Base-by-base conservation (phyloP, 441 rosid species). In the Gossypium trilobum region DNA sequence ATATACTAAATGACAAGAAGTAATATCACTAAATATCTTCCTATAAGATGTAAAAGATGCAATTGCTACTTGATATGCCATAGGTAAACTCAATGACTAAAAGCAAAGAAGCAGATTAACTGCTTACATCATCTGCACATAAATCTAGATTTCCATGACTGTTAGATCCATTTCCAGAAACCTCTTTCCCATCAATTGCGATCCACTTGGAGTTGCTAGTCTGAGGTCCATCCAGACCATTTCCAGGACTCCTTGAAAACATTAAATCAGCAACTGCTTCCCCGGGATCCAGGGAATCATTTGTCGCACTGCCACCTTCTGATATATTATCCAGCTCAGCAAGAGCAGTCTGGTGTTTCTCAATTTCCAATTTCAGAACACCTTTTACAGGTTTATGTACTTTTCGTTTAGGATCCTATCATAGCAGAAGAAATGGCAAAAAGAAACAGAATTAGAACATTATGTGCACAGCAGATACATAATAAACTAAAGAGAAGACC, bases 311-410 rank as follows among this genome's bases (percentile, higher is more conserved):
- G 65, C 97, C 94, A 86, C 82, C 87, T 86, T 93, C 99, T 33
- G 97, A 93, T 65, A 86, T 56, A 81, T 89, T 90, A 76, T 91
- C 99, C 76, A 85, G 75, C 77, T 95, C 97, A 73, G 87, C 81
- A 51, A 76, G 88, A 71, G 82, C 81, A 59, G 88, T 85, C 78
- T 85, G 92, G 74, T 93, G 97, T 83, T 93, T 95, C 87, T 91
- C 99, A 81, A 95, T 95, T 86, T 91, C 97, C 75, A 95, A 84
- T 82, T 88, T 84, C 66, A 93, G 84, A 82, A 91, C 78, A 73
- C 98, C 99, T 83, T 89, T 90, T 56, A 95, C 97, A 55, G 97
- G 98, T 78, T 93, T 95, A 79, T 95, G 98, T 81, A 89, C 94
- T 84, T 93, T 93, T 75, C 88, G 88, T 78, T 90, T 95, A 46